These are phyloP conservation scores for Beauveria scarabaeidicola DNA, from an alignment of 2,329 filamentous ascomycete species.

Conservation along the genomic window DNA sequence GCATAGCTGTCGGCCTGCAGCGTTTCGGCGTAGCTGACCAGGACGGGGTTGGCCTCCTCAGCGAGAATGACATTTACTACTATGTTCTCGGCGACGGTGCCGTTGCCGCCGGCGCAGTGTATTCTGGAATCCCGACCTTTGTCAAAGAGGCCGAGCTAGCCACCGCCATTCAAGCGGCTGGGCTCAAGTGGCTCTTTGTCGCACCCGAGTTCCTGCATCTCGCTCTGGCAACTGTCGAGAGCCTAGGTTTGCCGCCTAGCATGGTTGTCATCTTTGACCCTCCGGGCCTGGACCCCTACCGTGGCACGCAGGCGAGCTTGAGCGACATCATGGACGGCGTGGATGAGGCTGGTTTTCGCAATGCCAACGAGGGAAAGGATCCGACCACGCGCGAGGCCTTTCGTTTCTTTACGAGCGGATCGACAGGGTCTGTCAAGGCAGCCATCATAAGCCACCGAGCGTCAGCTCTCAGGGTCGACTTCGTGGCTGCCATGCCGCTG, in stretches of 20 bases:
- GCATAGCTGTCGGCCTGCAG: slow-evolving; percentile 1
- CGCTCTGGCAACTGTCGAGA: neutral
- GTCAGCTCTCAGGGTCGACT: neutral
- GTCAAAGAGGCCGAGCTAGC: slow-evolving; percentile 9
- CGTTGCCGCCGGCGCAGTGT: neutral
- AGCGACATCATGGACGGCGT: neutral
- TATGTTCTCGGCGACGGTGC: slow-evolving; percentile 7
- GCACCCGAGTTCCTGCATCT: neutral
- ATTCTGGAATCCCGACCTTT: slow-evolving; percentile 4
- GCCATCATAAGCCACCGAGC: neutral
- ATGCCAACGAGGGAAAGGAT: neutral
- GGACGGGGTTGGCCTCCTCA: slow-evolving; percentile 6
- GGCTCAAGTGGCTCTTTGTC: slow-evolving; percentile 5
- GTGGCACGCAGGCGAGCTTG: neutral
- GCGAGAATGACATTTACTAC: slow-evolving; percentile 5
- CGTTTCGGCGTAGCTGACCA: neutral
- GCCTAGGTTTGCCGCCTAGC: neutral
- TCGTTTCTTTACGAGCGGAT: slow-evolving; percentile 6
- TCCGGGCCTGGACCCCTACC: neutral
- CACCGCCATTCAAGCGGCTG: neutral
- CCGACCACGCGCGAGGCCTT: neutral
- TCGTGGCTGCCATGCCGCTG: neutral
- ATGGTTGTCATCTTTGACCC: slow-evolving; percentile 2
- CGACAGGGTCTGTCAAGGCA: slow-evolving; percentile 5
- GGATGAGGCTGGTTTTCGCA: neutral